Base-by-base conservation (phyloP, 495 filamentous ascomycete species). In the Daldinia decipiens region DNA sequence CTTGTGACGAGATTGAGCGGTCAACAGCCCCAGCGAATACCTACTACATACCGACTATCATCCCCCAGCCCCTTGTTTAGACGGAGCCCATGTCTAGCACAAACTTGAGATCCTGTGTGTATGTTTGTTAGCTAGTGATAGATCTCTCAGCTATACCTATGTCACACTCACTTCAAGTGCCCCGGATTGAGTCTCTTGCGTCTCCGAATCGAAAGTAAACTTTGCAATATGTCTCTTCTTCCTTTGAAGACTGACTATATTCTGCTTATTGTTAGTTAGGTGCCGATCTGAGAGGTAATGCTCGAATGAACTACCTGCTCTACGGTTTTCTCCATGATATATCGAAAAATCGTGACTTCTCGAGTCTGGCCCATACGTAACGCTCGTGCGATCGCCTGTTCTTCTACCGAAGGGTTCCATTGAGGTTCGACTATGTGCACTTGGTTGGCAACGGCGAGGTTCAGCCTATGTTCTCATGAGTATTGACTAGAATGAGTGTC, bases 361-460 rank as follows among this genome's bases (percentile, higher is more conserved):
- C 77, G 74, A 13, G 62, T 75, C 60, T 87, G 86, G 0, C 84
- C 83, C 21, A 88, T 79, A 26, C 86, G 74, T 12, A 83, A 19
- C 12, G 79, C 80, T 32, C 85, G 74, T 2, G 75, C 80, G 38
- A 87, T 78, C 2, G 86, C 86, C 63, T 88, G 86, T 19, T 79
- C 78, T 65, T 88, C 86, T 0, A 87, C 79, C 31, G 78, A 79
- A 0, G 86, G 86, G 45, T 87, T 87, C 86, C 85, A 88, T 65
- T 87, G 83, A 6, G 81, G 85, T 47, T 88, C 85, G 8, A 87
- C 70, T 17, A 87, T 77, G 66, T 82, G 79, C 2, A 88, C 80
- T 17, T 73, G 77, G 51, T 78, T 83, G 0, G 84, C 85, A 0
- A 77, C 70, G 2, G 82, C 80, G 31, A 88, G 79, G 57, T 85